Evolutionary conservation across 805 yeast species (phyloP).

Genomic region (Ogataea pini): DNA sequence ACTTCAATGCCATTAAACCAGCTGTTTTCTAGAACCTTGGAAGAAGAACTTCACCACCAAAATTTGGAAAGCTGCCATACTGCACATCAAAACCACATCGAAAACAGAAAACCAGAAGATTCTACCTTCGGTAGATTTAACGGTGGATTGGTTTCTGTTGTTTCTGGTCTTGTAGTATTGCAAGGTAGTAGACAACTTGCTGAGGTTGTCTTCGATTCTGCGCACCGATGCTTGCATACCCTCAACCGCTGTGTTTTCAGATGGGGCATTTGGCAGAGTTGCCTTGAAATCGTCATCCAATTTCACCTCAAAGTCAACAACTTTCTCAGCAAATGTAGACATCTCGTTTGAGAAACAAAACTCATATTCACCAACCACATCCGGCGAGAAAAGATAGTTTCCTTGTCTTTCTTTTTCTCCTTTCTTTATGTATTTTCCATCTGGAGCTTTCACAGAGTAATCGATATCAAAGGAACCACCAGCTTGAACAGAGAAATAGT

Average conservation of each 20-base stretch:
- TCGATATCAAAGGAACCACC: constrained; percentile 83
- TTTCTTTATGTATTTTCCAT: constrained; percentile 49
- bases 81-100: constrained; percentile 63
- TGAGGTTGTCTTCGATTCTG: constrained; percentile 60
- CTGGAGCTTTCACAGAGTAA: constrained; percentile 62
- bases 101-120: constrained; percentile 66
- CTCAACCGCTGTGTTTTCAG: constrained; percentile 55
- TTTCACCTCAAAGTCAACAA: constrained; percentile 78
- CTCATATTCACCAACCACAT: constrained; percentile 74
- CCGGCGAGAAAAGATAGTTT: constrained; percentile 71
- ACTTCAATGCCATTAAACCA: constrained; percentile 48
- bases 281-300: constrained; percentile 60
- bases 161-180: constrained; percentile 89
- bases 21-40: constrained; percentile 68
- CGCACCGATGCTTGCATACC: constrained; percentile 56
- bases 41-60: constrained; percentile 68
- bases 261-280: constrained; percentile 58
- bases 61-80: constrained; percentile 71
- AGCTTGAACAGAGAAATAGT: constrained; percentile 79
- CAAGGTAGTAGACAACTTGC: constrained; percentile 56
- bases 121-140: constrained; percentile 61
- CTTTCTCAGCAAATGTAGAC: constrained; percentile 80
- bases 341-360: constrained; percentile 83
- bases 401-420: constrained; percentile 74
- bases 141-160: constrained; percentile 85